Evolutionary conservation across 495 filamentous ascomycete species (phyloP), one percentile per base, ranked within the genome.

Genomic region (Penicillium cataractarum): DNA sequence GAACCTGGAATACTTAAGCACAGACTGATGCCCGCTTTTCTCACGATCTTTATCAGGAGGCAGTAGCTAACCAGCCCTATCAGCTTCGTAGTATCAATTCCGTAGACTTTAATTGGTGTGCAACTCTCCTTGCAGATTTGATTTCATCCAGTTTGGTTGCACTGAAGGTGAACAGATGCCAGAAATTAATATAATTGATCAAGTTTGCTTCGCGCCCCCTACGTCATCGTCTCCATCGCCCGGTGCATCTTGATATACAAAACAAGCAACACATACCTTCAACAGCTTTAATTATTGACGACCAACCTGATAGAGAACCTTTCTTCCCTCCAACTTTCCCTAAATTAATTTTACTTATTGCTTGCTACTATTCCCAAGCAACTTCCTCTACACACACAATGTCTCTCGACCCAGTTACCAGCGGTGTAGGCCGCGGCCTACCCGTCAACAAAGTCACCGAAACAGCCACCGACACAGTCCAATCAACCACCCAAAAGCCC

Each of bases 351-450:
- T 15, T 33, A 19, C 9, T 15, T 12, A 0, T n/a, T 6, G 2
- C 26, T 19, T 59, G 19, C 3, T 12, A 10, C 19, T 13, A 32
- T 1, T 27, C n/a, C 15, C 9, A 19, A n/a, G 17, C 31, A 21
- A 31, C 10, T 33, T 42, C 32, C n/a, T 17, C 3, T 57, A 57
- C 10, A 21, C 53, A 9, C 51, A 24, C 44, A 12, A 58, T 77
- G 75, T 68, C 75, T 44, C 67, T 77, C 49, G 66, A 76, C 39
- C 59, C 63, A 17, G 65, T 64, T 44, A 69, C 67, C 52, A 65
- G 64, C 66, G 67, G 71, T 33, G 55, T 76, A 31, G 61, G 58
- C 33, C 51, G 55, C 39, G 66, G 62, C 33, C 48, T 69, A 10
- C 70, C 73, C 15, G 48, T 56, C 22, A 63, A 70, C 39, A 56